Evolutionary conservation across 495 filamentous ascomycete species (phyloP).

Genomic region (Trichoderma orchidacearum): DNA sequence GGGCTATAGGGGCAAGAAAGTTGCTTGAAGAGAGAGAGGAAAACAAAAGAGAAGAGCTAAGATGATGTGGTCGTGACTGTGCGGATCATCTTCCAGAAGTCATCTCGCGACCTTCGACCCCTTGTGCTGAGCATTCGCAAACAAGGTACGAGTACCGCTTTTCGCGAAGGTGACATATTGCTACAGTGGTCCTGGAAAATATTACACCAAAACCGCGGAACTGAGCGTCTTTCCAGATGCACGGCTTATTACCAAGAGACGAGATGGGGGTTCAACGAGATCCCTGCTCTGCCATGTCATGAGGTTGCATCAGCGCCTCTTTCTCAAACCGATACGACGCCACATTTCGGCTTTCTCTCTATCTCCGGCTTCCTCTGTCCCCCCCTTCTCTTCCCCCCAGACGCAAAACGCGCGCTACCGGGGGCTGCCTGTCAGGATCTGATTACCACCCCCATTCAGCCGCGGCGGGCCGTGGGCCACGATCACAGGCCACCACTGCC

Average conservation of each 20-base stretch:
- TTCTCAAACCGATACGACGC: neutral
- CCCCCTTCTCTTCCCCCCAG: neutral
- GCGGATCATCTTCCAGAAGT: no score
- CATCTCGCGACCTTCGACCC: neutral
- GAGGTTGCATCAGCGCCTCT: conserved; percentile 1
- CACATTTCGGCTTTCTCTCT: neutral
- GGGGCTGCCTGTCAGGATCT: neutral
- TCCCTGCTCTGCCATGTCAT: conserved; percentile 1
- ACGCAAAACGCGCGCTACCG: neutral
- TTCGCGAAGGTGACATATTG: no score
- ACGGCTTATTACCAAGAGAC: neutral
- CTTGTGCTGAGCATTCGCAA: neutral
- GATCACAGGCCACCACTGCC: conserved; percentile 1
- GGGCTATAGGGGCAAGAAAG: no score
- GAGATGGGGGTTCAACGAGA: neutral
- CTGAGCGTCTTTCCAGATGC: neutral
- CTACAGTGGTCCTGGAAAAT: no score
- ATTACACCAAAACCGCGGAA: neutral
- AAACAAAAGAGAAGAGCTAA: neutral
- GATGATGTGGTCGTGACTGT: no score
- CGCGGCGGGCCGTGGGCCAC: neutral
- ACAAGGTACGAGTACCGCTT: neutral
- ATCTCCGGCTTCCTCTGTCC: neutral
- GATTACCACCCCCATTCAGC: neutral
- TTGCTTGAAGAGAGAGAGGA: neutral